Base-by-base conservation (phyloP, 345 rosid genomes). In the Populus euphratica region DNA sequence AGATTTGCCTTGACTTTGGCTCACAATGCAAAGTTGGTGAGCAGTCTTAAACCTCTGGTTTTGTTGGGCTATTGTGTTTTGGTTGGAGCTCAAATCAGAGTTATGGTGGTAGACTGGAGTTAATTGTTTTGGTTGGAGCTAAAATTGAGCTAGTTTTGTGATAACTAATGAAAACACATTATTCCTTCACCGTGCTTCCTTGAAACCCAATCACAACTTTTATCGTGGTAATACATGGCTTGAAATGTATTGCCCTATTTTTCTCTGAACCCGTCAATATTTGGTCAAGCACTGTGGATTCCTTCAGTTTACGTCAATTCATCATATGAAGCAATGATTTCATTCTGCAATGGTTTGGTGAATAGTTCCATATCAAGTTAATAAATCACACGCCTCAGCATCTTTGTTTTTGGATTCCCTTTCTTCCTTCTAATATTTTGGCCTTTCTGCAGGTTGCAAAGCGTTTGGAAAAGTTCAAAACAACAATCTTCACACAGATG, bases 401-500 rank as follows among this genome's bases (percentile, higher is more conserved):
- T 38, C 27, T 61, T 27, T 7, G 6, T 35, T 76, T 29, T 61
- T 63, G 25, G 27, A n/a, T 27, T 35, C 52, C 68, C 39, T n/a
- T 17, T 72, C 6, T 68, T 35, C 35, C 11, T 74, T 47, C 27
- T 61, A 23, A 56, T 44, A 12, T 13, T 44, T 6, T 67, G 10
- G 27, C 63, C 56, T 65, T 67, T 69, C 64, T 73, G 0, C 79
- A 96, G 97, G 94, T 92, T 65, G 94, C 99, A 5, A 86, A 89
- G 80, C 90, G 95, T 54, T 84, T 96, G 86, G 99, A 96, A 87
- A 96, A 91, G 87, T 94, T 96, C 89, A 96, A 89, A 85, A 96
- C 98, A 3, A 92, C 97, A 27, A 96, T 96, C 70, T 96, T 94
- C 80, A 96, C 98, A 13, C 94, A 96, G 41, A 96, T 94, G 99